Evolutionary conservation across 2,329 filamentous ascomycete species (phyloP).

Genomic region (Xylariales sp.): DNA sequence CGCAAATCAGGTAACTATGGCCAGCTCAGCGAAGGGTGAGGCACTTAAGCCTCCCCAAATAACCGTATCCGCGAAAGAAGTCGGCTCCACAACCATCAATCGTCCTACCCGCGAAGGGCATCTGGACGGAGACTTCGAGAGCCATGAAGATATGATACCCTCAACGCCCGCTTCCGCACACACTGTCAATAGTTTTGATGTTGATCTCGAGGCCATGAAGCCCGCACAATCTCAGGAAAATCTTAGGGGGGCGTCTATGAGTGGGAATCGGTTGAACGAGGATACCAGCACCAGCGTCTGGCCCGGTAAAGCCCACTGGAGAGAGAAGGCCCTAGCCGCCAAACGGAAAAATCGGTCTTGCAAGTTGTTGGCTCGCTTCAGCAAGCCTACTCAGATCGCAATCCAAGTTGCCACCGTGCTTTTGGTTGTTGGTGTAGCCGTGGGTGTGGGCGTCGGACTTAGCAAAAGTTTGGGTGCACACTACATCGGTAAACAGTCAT

Average conservation of each 20-base stretch:
- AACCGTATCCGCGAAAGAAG: constrained; percentile 41
- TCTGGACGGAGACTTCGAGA: constrained; percentile 46
- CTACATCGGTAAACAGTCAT: constrained; percentile 51
- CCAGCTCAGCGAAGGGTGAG: constrained; percentile 34
- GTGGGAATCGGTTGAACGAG: constrained; percentile 49
- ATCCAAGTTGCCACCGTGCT: constrained; percentile 65
- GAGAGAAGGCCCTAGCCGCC: constrained; percentile 67
- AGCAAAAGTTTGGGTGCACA: constrained; percentile 70
- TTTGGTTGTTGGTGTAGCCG: constrained; percentile 64
- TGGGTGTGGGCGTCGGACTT: constrained; percentile 69
- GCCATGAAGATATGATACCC: constrained; percentile 52
- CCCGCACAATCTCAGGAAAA: constrained; percentile 54
- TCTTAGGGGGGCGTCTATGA: constrained; percentile 51
- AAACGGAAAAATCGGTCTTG: constrained; percentile 63
- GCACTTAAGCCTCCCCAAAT: constrained; percentile 36
- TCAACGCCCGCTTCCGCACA: constrained; percentile 59
- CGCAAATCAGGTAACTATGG: constrained; percentile 30
- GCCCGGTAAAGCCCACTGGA: constrained; percentile 71
- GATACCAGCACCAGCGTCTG: constrained; percentile 66
- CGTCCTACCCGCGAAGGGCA: constrained; percentile 37
- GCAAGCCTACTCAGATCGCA: constrained; percentile 65
- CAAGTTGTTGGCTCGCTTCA: constrained; percentile 64
- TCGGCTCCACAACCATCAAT: constrained; percentile 25
- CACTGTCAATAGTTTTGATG: constrained; percentile 65
- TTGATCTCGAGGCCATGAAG: constrained; percentile 67